phyloP scores from a whole-genome alignment of 306 rosid genomes.

The Vigna radiata region DNA sequence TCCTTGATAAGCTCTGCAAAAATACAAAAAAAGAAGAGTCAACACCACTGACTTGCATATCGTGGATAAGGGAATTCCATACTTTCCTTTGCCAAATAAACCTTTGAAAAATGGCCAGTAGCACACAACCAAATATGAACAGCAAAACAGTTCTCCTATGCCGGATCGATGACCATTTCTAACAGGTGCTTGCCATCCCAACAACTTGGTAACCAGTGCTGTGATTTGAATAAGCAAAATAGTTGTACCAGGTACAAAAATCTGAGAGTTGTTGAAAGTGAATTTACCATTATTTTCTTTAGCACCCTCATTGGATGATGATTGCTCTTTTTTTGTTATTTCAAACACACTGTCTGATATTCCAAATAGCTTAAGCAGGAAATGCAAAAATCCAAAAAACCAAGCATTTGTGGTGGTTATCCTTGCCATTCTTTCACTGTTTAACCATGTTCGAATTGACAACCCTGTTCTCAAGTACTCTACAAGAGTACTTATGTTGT shows the following conservation, averaged over 20 bases:
- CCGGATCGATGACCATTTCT: constrained; percentile 50
- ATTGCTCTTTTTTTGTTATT: constrained; percentile 56
- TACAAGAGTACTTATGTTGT: constrained; percentile 38
- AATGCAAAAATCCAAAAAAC: constrained; percentile 53
- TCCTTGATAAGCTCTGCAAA: constrained; percentile 3
- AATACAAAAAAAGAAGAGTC: constrained; percentile 53
- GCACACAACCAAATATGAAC: constrained; percentile 55
- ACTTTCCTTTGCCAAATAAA: constrained; percentile 56
- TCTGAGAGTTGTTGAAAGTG: constrained; percentile 59
- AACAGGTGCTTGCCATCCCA: constrained; percentile 33
- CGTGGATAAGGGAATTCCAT: constrained; percentile 68
- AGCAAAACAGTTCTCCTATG: constrained; percentile 51
- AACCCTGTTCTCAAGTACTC: constrained; percentile 47
- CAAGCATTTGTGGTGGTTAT: constrained; percentile 52
- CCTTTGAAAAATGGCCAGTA: constrained; percentile 70
- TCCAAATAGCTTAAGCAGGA: constrained; percentile 47
- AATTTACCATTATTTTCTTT: constrained; percentile 46
- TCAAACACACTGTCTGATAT: constrained; percentile 58
- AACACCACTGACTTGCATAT: constrained; percentile 52
- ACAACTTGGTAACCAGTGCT: constrained; percentile 40
- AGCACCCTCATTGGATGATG: not conserved
- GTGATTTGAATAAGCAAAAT: constrained; percentile 59
- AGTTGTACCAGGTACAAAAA: constrained; percentile 65
- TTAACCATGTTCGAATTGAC: constrained; percentile 79
- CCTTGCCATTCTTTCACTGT: constrained; percentile 59